Conservation (phyloP, 2,329 filamentous ascomycete species). For the Dactylonectria estremocensis region DNA sequence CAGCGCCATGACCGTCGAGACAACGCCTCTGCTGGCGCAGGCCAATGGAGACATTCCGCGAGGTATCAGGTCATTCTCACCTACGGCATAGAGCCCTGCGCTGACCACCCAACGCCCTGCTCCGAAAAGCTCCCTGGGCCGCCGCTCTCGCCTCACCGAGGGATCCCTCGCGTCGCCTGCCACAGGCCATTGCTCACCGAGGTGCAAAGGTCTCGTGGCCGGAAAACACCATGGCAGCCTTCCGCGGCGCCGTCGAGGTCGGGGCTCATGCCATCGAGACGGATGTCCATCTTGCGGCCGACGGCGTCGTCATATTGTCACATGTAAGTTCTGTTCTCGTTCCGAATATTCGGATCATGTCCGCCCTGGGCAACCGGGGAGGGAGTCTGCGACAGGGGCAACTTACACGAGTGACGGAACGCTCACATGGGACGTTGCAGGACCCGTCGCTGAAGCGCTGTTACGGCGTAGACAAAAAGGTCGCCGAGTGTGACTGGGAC, state of each 20-base stretch:
- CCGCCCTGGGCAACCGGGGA: background rate
- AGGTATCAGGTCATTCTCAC: conserved; percentile 6
- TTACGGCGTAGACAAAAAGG: conserved; percentile 80
- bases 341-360: background rate
- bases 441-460: conserved; percentile 85
- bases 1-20: conserved; percentile 18
- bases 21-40: conserved; percentile 20
- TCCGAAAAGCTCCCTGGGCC: conserved; percentile 50
- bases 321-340: conserved; percentile 72
- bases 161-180: conserved; percentile 58
- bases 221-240: conserved; percentile 89
- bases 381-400: background rate
- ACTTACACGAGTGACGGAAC: conserved; percentile 17
- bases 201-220: conserved; percentile 84
- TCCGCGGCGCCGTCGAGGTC: conserved; percentile 79
- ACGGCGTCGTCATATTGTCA: conserved; percentile 87
- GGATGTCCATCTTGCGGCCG: conserved; percentile 86
- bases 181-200: conserved; percentile 84
- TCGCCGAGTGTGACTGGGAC: conserved; percentile 83
- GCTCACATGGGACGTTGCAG: conserved; percentile 56
- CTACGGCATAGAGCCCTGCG: background rate
- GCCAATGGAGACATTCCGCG: conserved; percentile 13
- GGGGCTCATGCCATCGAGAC: conserved; percentile 90
- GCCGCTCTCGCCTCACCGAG: conserved; percentile 50
- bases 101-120: conserved; percentile 9